A percentile compares a stretch with the other conserved stretches of the same genome.
phyloP scores from a whole-genome alignment of 768 basidiomycete genomes.

The Epithele typhae region DNA sequence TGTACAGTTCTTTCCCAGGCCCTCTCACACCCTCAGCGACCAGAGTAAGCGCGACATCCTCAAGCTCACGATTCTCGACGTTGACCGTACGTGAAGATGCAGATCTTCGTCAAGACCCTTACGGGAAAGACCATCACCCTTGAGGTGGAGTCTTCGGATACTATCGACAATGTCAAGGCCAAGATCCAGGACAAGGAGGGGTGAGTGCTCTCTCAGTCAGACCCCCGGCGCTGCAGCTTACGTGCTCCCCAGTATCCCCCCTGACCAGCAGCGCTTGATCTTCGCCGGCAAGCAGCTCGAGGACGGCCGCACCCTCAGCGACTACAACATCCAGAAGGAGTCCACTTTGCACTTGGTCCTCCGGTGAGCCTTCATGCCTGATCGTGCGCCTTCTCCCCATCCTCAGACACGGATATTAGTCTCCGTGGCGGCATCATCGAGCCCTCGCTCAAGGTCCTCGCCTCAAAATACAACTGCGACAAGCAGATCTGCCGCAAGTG shows the following conservation, averaged over 20 bases:
- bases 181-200: conserved; percentile 80
- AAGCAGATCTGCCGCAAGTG: conserved; percentile 99
- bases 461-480: conserved; percentile 98
- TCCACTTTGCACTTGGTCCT: conserved; percentile 97
- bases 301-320: conserved; percentile 92
- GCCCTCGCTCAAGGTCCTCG: conserved; percentile 96
- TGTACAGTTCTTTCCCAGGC: conserved; percentile 29
- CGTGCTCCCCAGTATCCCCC: conserved; percentile 62
- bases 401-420: conserved; percentile 43
- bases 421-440: conserved; percentile 99
- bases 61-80: conserved; percentile 15
- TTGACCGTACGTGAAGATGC: conserved; percentile 29
- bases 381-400: conserved; percentile 1
- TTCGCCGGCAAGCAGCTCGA: conserved; percentile 99
- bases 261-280: conserved; percentile 93
- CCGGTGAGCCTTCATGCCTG: conserved; percentile 50
- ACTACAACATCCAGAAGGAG: conserved; percentile 99
- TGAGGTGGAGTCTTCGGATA: conserved; percentile 96
- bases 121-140: conserved; percentile 98
- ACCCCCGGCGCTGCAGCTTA: not conserved
- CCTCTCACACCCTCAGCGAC: conserved; percentile 18
- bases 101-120: conserved; percentile 84
- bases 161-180: conserved; percentile 93
- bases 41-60: conserved; percentile 17
- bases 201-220: conserved; percentile 26